phyloP scores from a whole-genome alignment of 2,329 filamentous ascomycete genomes.

The Colletotrichum sojae region DNA sequence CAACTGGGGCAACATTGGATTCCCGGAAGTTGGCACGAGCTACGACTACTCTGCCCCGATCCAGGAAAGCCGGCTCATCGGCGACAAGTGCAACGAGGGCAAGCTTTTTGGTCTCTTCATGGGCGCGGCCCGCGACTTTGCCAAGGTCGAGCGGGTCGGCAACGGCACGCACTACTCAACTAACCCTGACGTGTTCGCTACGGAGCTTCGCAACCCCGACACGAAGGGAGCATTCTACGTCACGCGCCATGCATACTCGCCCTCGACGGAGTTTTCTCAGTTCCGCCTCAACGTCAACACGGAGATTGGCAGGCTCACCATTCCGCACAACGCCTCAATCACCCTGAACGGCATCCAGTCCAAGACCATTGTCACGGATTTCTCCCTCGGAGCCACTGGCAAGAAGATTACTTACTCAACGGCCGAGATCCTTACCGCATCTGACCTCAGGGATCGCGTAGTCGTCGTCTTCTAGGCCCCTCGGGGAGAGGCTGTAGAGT shows the following conservation, averaged over 20 bases:
- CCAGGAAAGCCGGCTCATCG: background rate
- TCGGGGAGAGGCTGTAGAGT: background rate
- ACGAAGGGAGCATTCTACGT: background rate
- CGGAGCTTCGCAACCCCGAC: background rate
- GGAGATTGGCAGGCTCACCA: background rate
- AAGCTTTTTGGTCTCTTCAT: background rate
- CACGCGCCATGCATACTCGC: background rate
- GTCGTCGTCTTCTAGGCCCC: background rate
- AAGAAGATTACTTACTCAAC: background rate
- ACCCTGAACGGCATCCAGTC: background rate
- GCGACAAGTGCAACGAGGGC: slow-evolving; percentile 6
- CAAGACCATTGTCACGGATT: background rate
- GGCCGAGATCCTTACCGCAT: background rate
- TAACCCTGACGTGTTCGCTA: background rate
- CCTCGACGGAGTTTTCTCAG: background rate
- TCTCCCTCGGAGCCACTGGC: background rate
- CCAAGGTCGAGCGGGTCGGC: slow-evolving; percentile 1
- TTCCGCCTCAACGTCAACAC: background rate
- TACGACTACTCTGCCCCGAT: slow-evolving; percentile 7
- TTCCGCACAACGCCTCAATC: background rate
- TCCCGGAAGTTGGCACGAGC: background rate
- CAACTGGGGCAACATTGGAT: slow-evolving; percentile 6
- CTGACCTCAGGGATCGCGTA: background rate
- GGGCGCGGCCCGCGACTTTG: background rate
- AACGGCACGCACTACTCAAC: slow-evolving; percentile 1